phyloP scores from a whole-genome alignment of 148 eudicot species.

The Tetragonia tetragonoides region DNA sequence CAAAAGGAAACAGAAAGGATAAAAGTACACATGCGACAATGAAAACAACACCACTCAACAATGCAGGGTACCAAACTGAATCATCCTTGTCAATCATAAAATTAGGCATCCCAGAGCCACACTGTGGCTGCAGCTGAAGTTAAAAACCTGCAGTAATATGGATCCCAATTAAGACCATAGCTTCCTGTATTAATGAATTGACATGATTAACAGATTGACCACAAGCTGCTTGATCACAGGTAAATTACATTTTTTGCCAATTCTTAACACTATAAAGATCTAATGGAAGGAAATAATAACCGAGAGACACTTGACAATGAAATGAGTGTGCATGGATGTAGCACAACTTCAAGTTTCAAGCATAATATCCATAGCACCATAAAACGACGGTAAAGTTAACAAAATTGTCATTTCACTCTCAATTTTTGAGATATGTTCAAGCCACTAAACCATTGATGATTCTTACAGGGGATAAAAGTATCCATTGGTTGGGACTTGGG shows the following conservation, averaged over 20 bases:
- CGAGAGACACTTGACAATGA: neutral
- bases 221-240: neutral
- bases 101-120: neutral
- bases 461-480: no score
- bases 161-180: neutral
- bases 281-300: neutral
- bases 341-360: neutral
- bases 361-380: neutral
- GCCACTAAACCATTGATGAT: no score
- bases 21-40: neutral
- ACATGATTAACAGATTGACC: neutral
- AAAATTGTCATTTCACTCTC: neutral
- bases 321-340: neutral
- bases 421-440: no score
- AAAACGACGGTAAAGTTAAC: neutral
- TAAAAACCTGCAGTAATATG: slow-evolving; percentile 3
- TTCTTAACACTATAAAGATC: neutral
- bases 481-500: no score
- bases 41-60: neutral
- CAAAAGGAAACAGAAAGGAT: neutral
- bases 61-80: neutral
- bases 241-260: neutral
- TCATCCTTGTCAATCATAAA: slow-evolving; percentile 4
- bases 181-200: neutral
- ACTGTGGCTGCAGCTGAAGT: neutral